These are phyloP conservation scores for Tilletia setariae DNA, from an alignment of 1,284 basidiomycete genomes.

Conservation along the genomic window DNA sequence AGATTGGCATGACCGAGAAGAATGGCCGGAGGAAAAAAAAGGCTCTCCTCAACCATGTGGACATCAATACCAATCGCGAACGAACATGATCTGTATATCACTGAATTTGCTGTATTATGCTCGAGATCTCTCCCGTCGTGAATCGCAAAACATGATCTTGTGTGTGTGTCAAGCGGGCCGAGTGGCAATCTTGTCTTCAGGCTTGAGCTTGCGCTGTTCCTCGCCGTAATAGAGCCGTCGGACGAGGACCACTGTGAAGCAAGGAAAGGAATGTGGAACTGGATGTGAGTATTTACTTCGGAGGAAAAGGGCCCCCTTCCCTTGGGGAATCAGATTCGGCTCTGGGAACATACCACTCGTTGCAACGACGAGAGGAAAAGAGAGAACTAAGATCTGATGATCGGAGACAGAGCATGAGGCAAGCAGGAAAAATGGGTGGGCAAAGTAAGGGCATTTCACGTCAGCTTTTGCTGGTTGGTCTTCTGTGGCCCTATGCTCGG, in stretches of 20 bases:
- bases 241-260: not conserved
- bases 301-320: not conserved
- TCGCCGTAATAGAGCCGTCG: conserved; percentile 11
- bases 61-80: too few relatives aligned
- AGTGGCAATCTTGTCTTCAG: conserved; percentile 6
- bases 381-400: conserved; percentile 4
- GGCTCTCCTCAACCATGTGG: too few relatives aligned
- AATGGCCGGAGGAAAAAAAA: too few relatives aligned
- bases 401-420: too few relatives aligned
- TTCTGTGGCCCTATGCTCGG: not conserved
- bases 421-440: too few relatives aligned
- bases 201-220: conserved; percentile 10
- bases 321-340: not conserved
- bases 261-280: not conserved
- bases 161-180: not conserved
- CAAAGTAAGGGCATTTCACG: too few relatives aligned
- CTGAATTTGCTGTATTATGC: not conserved
- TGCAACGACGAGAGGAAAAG: conserved; percentile 1
- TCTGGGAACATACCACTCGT: not conserved
- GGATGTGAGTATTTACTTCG: too few relatives aligned
- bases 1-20: too few relatives aligned
- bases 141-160: not conserved
- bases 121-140: too few relatives aligned
- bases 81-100: not conserved
- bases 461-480: too few relatives aligned